phyloP scores from a whole-genome alignment of 768 basidiomycete genomes.

The Mycena rosella region DNA sequence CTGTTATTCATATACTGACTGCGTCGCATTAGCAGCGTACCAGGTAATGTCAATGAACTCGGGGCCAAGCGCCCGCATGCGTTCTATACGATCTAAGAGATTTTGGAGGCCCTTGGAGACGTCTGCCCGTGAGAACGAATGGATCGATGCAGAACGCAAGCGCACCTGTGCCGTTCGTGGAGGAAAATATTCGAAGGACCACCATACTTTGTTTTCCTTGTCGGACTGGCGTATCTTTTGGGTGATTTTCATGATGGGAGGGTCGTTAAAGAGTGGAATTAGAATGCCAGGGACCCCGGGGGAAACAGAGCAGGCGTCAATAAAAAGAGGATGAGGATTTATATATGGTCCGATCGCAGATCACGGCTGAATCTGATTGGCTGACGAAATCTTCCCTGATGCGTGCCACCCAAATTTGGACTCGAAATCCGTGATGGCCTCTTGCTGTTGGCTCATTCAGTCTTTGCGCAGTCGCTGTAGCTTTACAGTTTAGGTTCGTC shows the following conservation, averaged over 20 bases:
- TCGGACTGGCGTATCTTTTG: slow-evolving; percentile 91
- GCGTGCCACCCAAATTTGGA: no score
- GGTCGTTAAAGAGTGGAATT: slow-evolving; percentile 35
- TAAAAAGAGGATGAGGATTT: not conserved
- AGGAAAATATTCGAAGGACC: slow-evolving; percentile 99
- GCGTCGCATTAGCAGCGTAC: slow-evolving; percentile 48
- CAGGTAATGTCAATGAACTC: slow-evolving; percentile 99
- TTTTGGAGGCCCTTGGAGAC: slow-evolving; percentile 87
- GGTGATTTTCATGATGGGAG: slow-evolving; percentile 87
- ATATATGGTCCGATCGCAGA: slow-evolving; percentile 17
- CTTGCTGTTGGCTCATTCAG: no score
- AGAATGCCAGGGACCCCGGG: not conserved
- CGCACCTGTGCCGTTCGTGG: slow-evolving; percentile 92
- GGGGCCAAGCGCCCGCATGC: slow-evolving; percentile 94
- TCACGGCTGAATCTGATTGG: not conserved
- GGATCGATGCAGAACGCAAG: slow-evolving; percentile 17
- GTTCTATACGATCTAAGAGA: slow-evolving; percentile 96
- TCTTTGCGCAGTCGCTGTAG: no score
- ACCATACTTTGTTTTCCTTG: slow-evolving; percentile 92
- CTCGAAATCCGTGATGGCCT: no score
- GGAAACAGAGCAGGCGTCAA: not conserved
- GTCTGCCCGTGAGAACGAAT: slow-evolving; percentile 12
- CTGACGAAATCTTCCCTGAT: no score
- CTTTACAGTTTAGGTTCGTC: no score
- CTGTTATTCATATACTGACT: slow-evolving; percentile 11